Base-by-base conservation (phyloP, 805 yeast species). In the Maudiozyma bulderi region DNA sequence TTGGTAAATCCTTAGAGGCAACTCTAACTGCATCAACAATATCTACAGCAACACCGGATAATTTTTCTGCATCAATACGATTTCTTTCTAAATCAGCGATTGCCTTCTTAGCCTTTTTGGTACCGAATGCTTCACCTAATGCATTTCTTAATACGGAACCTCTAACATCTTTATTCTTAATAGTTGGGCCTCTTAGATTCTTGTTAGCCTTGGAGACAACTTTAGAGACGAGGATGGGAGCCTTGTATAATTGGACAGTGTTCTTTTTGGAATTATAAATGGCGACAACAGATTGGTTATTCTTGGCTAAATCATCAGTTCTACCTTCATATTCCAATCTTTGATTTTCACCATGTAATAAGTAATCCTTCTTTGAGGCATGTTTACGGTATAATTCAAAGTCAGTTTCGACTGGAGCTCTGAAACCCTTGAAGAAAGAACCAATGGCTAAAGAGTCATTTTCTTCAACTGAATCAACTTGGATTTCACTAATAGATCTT, bases 111-210 rank as follows among this genome's bases (percentile, higher is more conserved):
- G 97, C 97, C 71, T 82, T 90, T 71, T 86, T 90, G 50, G 99
- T 91, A 75, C 99, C 99, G 59, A 93, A 93, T 3, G 93, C 95
- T 68, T 88, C 91, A 61, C 99, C 99, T 61, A 93, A 75, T 1
- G 87, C 84, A 49, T 79, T 86, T 65, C 97, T 78, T 68, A 86
- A 87, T 14, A 73, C 70, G 50, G 76, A 71, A 57, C 61, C 59
- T 51, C 73, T 67, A 5, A 71, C 73, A 49, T 72, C 71, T 34
- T 77, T 77, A 84, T 67, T 57, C 43, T 77, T 80, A 49, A 86
- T 73, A 29, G 73, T 67, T 26, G 93, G 93, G 6, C 87, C 86
- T 43, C 71, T 70, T 52, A 73, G 73, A 43, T 68, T 68, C 57
- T 81, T 77, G 56, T 75, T 76, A 3, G 80, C 71, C 61, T 80